Base-by-base conservation (phyloP, 1,139 yeast species). In the Yarrowia galli region DNA sequence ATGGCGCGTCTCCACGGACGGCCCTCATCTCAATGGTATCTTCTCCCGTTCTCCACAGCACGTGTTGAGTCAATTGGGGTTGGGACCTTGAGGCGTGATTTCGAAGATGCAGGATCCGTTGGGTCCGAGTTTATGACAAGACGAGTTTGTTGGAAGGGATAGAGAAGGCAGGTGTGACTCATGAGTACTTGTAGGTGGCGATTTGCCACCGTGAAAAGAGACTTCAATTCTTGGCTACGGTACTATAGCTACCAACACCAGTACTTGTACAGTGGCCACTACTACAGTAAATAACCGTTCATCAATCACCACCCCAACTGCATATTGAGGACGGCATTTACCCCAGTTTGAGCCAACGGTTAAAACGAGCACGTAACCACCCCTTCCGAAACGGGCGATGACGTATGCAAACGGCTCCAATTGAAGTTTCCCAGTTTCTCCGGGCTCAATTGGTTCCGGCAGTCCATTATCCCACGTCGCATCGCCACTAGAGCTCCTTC, bases 51-150 rank as follows among this genome's bases (percentile, higher is more conserved):
- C 58, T 51, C 60, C 45, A 36, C 60, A 36, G 48, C 61, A 54
- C 61, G 61, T 54, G 61, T 54, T 54, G 61, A 54, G 48, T 54
- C 61, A 54, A 54, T 54, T 54, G 61, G 58, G 61, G 23, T 54
- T 54, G 61, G 46, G 46, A 40, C 61, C 61, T 40, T 25, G 61
- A 40, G 46, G 35, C 20, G 28, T 48, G 38, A n/a, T 28, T 28
- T 28, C 53, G 20, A 28, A 28, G 32, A 28, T 28, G 53, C 53
- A 28, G 53, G 38, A 48, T 28, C 9, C 15, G 51, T 25, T 48
- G 36, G 53, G 53, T 18, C 38, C 38, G 36, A 28, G 38, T 48
- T 48, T 48, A 25, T 25, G 48, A 7, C 16, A 40, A 18, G 23
- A 40, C 20, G 48, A 22, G 48, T 13, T 43, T 22, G 22, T 35